phyloP scores from a whole-genome alignment of 2,329 filamentous ascomycete genomes.

The Calycina herbarum region DNA sequence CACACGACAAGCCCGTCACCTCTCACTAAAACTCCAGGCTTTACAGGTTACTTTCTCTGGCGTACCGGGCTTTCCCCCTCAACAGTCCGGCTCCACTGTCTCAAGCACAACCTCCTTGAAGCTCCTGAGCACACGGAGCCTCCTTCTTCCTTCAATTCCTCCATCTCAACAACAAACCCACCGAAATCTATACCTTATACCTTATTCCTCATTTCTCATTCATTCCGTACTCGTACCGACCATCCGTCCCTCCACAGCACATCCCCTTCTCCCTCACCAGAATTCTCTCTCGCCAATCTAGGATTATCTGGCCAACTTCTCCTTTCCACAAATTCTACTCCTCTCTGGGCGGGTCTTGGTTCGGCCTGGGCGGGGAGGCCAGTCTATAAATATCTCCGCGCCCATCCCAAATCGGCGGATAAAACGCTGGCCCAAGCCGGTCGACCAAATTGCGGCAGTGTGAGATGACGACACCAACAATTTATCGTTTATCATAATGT shows the following conservation, averaged over 20 bases:
- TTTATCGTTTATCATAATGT: neutral
- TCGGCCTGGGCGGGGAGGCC: neutral
- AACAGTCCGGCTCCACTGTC: no score
- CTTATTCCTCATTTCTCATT: no score
- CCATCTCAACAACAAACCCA: no score
- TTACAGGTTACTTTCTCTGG: no score
- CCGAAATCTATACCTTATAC: no score
- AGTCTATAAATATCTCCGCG: neutral
- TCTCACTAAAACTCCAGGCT: no score
- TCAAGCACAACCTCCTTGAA: no score
- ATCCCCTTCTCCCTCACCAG: neutral
- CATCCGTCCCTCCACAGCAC: neutral
- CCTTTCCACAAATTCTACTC: neutral
- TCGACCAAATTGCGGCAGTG: no score
- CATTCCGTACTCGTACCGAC: no score
- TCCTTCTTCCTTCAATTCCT: no score
- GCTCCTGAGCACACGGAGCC: no score
- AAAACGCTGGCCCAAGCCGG: neutral
- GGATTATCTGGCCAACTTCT: neutral
- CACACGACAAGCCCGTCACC: neutral
- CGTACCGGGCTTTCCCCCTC: no score
- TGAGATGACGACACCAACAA: neutral
- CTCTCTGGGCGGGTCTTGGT: neutral
- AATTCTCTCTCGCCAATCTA: neutral
- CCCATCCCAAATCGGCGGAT: neutral